Conservation (phyloP, 768 basidiomycete genomes). For the Nevesoporus exiguus region DNA sequence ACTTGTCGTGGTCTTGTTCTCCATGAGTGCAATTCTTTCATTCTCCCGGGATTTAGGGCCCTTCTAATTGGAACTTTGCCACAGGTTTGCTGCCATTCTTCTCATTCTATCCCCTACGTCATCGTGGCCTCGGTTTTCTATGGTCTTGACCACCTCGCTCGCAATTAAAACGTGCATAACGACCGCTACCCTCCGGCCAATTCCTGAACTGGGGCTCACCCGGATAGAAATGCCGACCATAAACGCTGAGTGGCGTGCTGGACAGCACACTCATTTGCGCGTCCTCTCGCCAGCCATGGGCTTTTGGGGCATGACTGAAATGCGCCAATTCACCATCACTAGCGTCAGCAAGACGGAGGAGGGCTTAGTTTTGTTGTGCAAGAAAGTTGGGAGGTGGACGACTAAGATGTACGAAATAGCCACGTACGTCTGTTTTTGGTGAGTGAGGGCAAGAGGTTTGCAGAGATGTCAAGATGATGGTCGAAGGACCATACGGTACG, state of each 20-base stretch:
- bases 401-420: constrained; percentile 50
- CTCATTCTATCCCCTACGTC: constrained; percentile 50
- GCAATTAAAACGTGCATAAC: constrained; percentile 67
- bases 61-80: background rate
- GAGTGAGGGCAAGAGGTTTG: constrained; percentile 27
- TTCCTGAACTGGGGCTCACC: constrained; percentile 63
- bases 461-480: constrained; percentile 36
- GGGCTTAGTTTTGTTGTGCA: constrained; percentile 65
- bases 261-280: constrained; percentile 77
- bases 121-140: constrained; percentile 49
- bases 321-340: constrained; percentile 83
- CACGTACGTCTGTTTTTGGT: constrained; percentile 33
- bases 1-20: constrained; percentile 52
- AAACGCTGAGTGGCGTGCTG: constrained; percentile 76
- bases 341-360: constrained; percentile 52
- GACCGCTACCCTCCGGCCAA: constrained; percentile 55
- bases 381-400: constrained; percentile 68
- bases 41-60: background rate
- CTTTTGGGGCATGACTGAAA: constrained; percentile 52
- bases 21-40: constrained; percentile 37
- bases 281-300: constrained; percentile 59
- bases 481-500: constrained; percentile 57
- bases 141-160: constrained; percentile 55
- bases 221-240: constrained; percentile 60
- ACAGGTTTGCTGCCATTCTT: constrained; percentile 51